phyloP scores from a whole-genome alignment of 2,329 filamentous ascomycete species.

The Amphichorda felina region DNA sequence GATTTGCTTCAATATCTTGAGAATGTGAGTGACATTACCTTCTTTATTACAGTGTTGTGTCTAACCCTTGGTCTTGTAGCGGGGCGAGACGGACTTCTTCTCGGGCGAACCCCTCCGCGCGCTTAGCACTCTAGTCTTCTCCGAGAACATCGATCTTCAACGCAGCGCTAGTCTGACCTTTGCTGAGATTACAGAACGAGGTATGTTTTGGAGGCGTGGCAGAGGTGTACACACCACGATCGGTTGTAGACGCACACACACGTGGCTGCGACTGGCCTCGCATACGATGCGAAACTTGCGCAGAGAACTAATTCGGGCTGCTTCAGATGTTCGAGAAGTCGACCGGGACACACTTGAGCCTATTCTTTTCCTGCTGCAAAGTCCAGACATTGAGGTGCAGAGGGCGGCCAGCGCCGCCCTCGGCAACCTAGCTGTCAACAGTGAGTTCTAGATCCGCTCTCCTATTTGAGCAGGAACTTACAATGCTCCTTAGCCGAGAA shows the following conservation, averaged over 20 bases:
- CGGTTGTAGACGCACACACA: background rate
- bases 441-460: constrained; percentile 39
- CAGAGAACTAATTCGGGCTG: background rate
- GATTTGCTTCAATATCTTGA: constrained; percentile 93
- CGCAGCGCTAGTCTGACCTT: constrained; percentile 96
- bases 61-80: constrained; percentile 34
- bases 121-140: constrained; percentile 92
- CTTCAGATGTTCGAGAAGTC: constrained; percentile 85
- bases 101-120: constrained; percentile 88
- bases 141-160: constrained; percentile 96
- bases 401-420: constrained; percentile 90
- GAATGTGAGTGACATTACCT: constrained; percentile 53
- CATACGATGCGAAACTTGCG: background rate
- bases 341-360: constrained; percentile 91
- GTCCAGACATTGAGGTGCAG: constrained; percentile 93
- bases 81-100: constrained; percentile 97
- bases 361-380: constrained; percentile 90
- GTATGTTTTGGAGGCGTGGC: constrained; percentile 34
- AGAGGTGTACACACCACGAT: background rate
- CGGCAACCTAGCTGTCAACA: constrained; percentile 93
- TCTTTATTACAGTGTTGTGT: too few species aligned
- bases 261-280: background rate
- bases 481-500: constrained; percentile 64
- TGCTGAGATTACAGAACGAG: constrained; percentile 96
- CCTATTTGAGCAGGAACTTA: constrained; percentile 4